Evolutionary conservation across 2,329 filamentous ascomycete species (phyloP), one percentile per base, ranked within the genome.

Genomic region (Acrodontium crateriforme): DNA sequence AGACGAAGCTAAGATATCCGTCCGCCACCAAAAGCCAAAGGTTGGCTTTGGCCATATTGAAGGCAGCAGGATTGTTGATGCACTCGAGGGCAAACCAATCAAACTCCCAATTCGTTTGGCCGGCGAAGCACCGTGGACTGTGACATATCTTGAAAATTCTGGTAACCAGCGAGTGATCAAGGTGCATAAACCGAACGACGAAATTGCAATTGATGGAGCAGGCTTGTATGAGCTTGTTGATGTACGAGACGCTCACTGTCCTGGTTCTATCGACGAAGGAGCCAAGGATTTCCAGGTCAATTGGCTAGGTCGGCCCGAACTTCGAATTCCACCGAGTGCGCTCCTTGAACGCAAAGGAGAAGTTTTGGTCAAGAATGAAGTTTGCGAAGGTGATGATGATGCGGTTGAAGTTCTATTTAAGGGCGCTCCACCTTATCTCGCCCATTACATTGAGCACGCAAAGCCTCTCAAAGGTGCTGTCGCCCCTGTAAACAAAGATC

Each of bases 341-440:
- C 69, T 74, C 25, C 64, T 81, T 25, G 60, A 60, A 8, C 55
- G 47, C 10, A 46, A 65, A 18, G 60, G 63, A 10, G 60, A 63
- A 16, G 63, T 65, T 18, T 79, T 76, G 48, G 51, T 74, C 41
- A 91, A 91, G 54, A 69, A 74, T 22, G 76, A 85, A 35, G 77
- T 98, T 16, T 98, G 89, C 48, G 85, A 98, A 58, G 87, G 87
- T 16, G 87, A 95, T 36, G 79, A 93, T 46, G 87, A 94, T 52
- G 74, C 75, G 3, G 74, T 94, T 30, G 84, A 94, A 46, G 62
- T 98, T 29, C 67, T 69, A 23, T 67, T 98, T 36, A 70, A 70
- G 50, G 87, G 80, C 30, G 69, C 76, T 27, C 70, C 85, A 18
- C 89, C 89, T 1, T 95, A 79, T 52, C 73, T 77, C 41, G 67